Percentiles rank a stretch among this genome's conserved stretches.
phyloP scores from a whole-genome alignment of 2,329 filamentous ascomycete species.

The Epichloe gansuensis region DNA sequence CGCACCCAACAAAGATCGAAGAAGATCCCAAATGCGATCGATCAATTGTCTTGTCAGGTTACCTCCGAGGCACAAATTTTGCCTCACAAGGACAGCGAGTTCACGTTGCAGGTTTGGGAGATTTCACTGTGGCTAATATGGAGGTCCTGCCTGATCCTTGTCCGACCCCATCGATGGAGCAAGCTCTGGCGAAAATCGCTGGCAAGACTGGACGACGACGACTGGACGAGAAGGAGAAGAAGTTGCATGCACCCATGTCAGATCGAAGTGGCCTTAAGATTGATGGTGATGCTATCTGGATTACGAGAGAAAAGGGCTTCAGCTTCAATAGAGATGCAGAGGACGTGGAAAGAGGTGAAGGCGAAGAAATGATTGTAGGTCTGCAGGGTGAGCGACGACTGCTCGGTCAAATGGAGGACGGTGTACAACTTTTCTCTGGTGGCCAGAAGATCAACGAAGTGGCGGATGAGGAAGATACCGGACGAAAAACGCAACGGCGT shows the following conservation, averaged over 20 bases:
- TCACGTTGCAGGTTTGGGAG: constrained; percentile 85
- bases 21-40: constrained; percentile 81
- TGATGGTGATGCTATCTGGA: constrained; percentile 95
- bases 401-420: constrained; percentile 69
- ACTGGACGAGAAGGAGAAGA: constrained; percentile 91
- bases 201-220: constrained; percentile 71
- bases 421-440: constrained; percentile 74
- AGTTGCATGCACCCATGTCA: constrained; percentile 94
- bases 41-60: constrained; percentile 82
- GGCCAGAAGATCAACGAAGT: constrained; percentile 54
- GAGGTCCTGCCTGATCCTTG: constrained; percentile 89
- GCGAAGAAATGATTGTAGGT: constrained; percentile 86
- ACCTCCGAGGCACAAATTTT: constrained; percentile 90
- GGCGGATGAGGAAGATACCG: constrained; percentile 40
- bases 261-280: constrained; percentile 93
- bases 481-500: constrained; percentile 45
- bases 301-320: constrained; percentile 54
- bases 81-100: constrained; percentile 72
- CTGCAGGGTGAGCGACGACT: constrained; percentile 72
- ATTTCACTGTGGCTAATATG: constrained; percentile 70
- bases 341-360: constrained; percentile 69
- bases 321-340: constrained; percentile 61
- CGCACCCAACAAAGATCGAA: constrained; percentile 83
- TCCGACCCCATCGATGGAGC: constrained; percentile 82
- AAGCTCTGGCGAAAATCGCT: constrained; percentile 68